Conservation (phyloP, 805 yeast genomes). For the Lipomyces lipofer region DNA sequence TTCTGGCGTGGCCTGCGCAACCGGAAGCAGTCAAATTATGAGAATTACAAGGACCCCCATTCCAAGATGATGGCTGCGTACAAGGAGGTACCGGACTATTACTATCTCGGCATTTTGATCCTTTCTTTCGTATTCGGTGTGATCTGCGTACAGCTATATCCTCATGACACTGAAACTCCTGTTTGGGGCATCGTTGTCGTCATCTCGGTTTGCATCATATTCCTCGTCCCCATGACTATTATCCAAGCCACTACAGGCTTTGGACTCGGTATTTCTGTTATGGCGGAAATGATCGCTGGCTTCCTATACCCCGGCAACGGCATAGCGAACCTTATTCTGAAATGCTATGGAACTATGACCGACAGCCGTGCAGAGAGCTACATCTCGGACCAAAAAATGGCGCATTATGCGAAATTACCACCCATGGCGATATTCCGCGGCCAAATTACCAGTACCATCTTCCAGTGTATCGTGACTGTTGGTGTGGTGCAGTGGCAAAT, state of each 20-base stretch:
- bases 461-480: constrained; percentile 48
- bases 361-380: constrained; percentile 57
- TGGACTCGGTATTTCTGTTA: constrained; percentile 58
- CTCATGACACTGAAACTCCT: constrained; percentile 53
- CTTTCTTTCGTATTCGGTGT: constrained; percentile 50
- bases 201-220: constrained; percentile 51
- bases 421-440: constrained; percentile 61
- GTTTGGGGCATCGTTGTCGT: constrained; percentile 58
- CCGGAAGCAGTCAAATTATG: constrained; percentile 7
- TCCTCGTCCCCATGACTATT: constrained; percentile 62
- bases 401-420: constrained; percentile 64
- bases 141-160: constrained; percentile 45
- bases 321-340: constrained; percentile 63
- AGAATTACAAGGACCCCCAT: constrained; percentile 49
- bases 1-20: constrained; percentile 32
- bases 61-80: constrained; percentile 58
- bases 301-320: constrained; percentile 64
- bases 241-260: constrained; percentile 64
- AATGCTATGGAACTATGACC: constrained; percentile 61
- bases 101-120: constrained; percentile 52
- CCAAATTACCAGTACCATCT: constrained; percentile 48
- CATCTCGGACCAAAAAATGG: constrained; percentile 59
- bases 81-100: constrained; percentile 64
- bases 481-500: constrained; percentile 48
- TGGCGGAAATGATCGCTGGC: constrained; percentile 65